phyloP scores from a whole-genome alignment of 2,329 filamentous ascomycete genomes.

The Teratosphaeria destructans region DNA sequence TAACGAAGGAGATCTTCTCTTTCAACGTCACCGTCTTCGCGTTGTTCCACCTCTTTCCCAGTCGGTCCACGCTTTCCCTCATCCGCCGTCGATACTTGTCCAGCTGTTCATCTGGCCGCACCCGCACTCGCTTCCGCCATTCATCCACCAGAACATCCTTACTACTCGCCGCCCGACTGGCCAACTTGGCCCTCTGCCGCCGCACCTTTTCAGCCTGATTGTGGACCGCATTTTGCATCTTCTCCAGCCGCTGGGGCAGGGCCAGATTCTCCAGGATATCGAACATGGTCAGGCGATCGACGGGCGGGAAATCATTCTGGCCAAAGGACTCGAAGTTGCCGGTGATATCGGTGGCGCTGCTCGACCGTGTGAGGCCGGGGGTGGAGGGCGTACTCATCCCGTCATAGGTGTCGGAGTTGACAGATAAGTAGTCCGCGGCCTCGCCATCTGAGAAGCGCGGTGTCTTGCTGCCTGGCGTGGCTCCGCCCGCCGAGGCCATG shows the following conservation, averaged over 20 bases:
- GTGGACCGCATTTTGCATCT: constrained; percentile 71
- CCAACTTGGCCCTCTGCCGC: constrained; percentile 69
- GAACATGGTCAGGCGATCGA: constrained; percentile 83
- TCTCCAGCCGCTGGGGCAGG: constrained; percentile 80
- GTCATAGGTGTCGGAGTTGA: constrained; percentile 24
- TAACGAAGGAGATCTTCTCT: constrained; percentile 95
- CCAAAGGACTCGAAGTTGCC: constrained; percentile 74
- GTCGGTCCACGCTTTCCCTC: constrained; percentile 77
- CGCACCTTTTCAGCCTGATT: constrained; percentile 77
- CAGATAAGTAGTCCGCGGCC: constrained; percentile 27
- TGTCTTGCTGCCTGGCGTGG: constrained; percentile 8
- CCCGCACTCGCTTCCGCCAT: constrained; percentile 73
- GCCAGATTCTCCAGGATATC: constrained; percentile 91
- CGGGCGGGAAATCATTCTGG: constrained; percentile 74
- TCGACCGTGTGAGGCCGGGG: constrained; percentile 57
- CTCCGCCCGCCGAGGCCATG: constrained; percentile 1
- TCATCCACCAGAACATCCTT: constrained; percentile 85
- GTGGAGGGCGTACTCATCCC: constrained; percentile 27
- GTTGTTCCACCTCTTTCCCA: constrained; percentile 79
- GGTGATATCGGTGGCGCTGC: constrained; percentile 66
- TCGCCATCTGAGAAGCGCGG: constrained; percentile 6
- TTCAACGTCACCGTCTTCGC: constrained; percentile 76
- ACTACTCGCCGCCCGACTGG: constrained; percentile 65
- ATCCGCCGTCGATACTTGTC: constrained; percentile 83
- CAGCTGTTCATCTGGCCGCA: constrained; percentile 77